Base-by-base conservation (phyloP, 306 rosid genomes). In the Geum urbanum region DNA sequence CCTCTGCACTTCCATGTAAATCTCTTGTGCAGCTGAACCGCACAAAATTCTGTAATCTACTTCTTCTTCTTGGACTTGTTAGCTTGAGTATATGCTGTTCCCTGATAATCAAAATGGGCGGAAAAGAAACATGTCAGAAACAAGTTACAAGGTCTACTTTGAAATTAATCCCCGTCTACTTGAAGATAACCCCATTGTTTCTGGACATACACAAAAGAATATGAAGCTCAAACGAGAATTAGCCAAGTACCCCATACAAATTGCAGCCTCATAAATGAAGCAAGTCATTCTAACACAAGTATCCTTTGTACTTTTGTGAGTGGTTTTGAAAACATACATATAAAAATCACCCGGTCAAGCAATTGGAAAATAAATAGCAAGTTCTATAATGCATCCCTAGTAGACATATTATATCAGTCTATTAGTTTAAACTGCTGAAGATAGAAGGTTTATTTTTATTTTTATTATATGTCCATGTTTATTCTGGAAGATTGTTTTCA, bases 21-120 rank as follows among this genome's bases (percentile, higher is more conserved):
- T 77, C 79, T 79, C 83, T 32, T 79, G 82, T 39, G 81, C 71
- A 82, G 80, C 79, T 77, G 77, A 84, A 65, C 84, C 48, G 35
- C 79, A 49, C 74, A 77, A 49, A 43, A 67, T 49, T 53, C 73
- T 35, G 50, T 68, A 44, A 71, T 83, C 91, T 85, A 81, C 85
- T 92, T 83, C 87, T 87, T 91, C 86, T 92, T 92, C 96, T 88
- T 92, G 49, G 90, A 86, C 75, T 88, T 90, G 89, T 58, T 82
- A 0, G 92, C 78, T 72, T 76, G 85, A 44, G 87, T 63, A 74
- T 72, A 90, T 45, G 98, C 90, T 73, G 98, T 92, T 74, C 98
- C 98, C 98, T 92, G 87, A 20, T 41, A 8, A 76, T 72, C 65
- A 81, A 77, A 75, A 64, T 62, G 14, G 4, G 40, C n/a, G 0